Evolutionary conservation across 2,329 filamentous ascomycete genomes (phyloP), one percentile per base, ranked within the genome.

Genomic region (Blumeriella jaapii): DNA sequence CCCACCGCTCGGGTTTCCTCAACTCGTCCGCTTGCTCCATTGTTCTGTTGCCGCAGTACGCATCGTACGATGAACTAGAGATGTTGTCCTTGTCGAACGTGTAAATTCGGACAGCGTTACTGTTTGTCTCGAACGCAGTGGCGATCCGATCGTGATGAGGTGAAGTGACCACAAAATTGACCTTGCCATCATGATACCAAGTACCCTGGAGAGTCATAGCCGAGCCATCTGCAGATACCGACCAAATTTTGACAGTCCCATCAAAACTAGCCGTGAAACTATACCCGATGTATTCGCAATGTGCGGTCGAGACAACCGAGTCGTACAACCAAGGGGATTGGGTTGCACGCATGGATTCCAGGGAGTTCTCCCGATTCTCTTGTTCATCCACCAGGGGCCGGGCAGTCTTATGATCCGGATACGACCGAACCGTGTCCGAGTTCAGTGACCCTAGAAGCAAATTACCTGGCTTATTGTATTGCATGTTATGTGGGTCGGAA

Each of bases 391-490:
- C 63, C 0, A 67, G 39, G 0, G 72, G 70, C 2, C 74, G 65
- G 1, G 61, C 55, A 12, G 78, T 68, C 1, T 70, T 63, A 45
- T 79, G 74, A 26, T 77, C 65, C 0, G 70, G 57, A 46, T 68
- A 69, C 0, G 71, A 67, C 5, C 54, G 61, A 2, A 78, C 51
- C 0, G 59, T 63, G 0, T 65, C 61, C 1, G 51, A 47, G 1
- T 40, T 46, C 1, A 62, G 58, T 0, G 69, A 74, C 5, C 69
- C 74, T 1, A 78, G 54, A 1, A 73, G 56, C 7, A 79, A 54
- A 46, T 79, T 79, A 1, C 74, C 74, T 0, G 69, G 66, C 45
- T 71, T 76, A 46, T 79, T 79, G 49, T 79, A 78, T 42, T 78
- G 73, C 48, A 77, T 72, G 38, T 78, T 78, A 26, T 74, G 69